These are phyloP conservation scores for Warburgia ugandensis DNA, from an alignment of 164 flowering plant species.

Conservation along the genomic window DNA sequence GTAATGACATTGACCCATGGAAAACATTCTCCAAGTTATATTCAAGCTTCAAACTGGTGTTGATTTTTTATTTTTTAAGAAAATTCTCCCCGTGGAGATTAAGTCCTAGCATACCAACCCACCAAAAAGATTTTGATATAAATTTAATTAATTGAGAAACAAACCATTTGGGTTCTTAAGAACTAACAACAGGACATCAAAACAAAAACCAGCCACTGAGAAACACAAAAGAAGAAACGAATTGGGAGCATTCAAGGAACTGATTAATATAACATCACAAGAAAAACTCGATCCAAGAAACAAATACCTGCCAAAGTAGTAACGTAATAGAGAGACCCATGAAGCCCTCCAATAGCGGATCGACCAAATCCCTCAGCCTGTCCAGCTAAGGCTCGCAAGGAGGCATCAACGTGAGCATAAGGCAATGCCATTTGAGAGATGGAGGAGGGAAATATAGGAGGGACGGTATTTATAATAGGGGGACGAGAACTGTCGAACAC, in stretches of 20 bases:
- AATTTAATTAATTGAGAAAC: not conserved
- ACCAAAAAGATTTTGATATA: not conserved
- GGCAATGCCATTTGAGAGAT: slow-evolving; percentile 23
- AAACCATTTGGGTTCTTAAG: not conserved
- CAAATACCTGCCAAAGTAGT: slow-evolving; percentile 55
- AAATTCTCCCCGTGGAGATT: no score
- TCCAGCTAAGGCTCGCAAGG: slow-evolving; percentile 55
- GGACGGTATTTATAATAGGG: not conserved
- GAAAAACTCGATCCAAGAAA: not conserved
- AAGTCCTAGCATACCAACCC: not conserved
- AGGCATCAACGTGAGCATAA: slow-evolving; percentile 50
- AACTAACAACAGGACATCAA: not conserved
- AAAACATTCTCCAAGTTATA: no score
- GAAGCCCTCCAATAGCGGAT: slow-evolving; percentile 67
- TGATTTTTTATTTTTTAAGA: no score
- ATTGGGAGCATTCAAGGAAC: not conserved
- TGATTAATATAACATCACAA: not conserved
- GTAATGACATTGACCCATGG: no score
- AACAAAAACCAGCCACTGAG: not conserved
- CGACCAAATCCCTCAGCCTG: slow-evolving; percentile 88
- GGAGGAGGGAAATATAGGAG: not conserved
- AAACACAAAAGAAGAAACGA: not conserved
- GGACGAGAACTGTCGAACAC: not conserved
- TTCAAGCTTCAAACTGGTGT: no score
- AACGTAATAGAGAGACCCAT: slow-evolving; percentile 56